Evolutionary conservation across 345 rosid genomes (phyloP).

Genomic region (Erodium maritimum): DNA sequence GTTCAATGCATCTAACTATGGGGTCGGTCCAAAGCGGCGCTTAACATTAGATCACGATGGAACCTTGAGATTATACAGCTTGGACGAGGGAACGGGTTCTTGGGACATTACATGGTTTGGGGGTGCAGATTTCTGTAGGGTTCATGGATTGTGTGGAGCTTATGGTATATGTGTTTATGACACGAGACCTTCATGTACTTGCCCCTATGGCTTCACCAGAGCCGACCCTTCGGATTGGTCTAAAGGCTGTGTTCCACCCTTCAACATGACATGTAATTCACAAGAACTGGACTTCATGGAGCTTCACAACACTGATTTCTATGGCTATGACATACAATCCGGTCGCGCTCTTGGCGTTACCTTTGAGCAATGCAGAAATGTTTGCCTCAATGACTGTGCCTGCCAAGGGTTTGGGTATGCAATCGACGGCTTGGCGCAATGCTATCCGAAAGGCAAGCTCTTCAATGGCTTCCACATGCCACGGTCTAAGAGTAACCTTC

Average conservation of each 20-base stretch:
- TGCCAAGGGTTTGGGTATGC: constrained; percentile 30
- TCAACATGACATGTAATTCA: constrained; percentile 11
- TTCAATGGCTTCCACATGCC: constrained; percentile 26
- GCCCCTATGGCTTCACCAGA: too few relatives aligned
- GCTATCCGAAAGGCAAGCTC: constrained; percentile 16
- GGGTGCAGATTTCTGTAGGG: constrained; percentile 1
- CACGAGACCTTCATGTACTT: too few relatives aligned
- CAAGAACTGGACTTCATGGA: constrained; percentile 13
- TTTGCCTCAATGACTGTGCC: constrained; percentile 22
- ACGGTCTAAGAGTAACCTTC: constrained; percentile 13
- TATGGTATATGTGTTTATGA: too few relatives aligned
- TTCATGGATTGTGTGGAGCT: too few relatives aligned
- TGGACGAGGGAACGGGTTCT: constrained; percentile 5
- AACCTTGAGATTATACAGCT: too few relatives aligned
- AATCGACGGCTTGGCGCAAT: constrained; percentile 5
- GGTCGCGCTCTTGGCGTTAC: background rate
- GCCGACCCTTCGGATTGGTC: too few relatives aligned
- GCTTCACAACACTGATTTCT: constrained; percentile 17
- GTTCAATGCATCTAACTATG: too few relatives aligned
- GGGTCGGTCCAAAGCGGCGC: too few relatives aligned
- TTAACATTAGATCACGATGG: too few relatives aligned
- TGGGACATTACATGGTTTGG: constrained; percentile 35
- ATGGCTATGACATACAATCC: constrained; percentile 31
- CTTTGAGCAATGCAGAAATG: constrained; percentile 17
- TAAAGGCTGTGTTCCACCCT: too few relatives aligned